phyloP scores from a whole-genome alignment of 305 asterid genomes.

The Stenogyne calaminthoides region DNA sequence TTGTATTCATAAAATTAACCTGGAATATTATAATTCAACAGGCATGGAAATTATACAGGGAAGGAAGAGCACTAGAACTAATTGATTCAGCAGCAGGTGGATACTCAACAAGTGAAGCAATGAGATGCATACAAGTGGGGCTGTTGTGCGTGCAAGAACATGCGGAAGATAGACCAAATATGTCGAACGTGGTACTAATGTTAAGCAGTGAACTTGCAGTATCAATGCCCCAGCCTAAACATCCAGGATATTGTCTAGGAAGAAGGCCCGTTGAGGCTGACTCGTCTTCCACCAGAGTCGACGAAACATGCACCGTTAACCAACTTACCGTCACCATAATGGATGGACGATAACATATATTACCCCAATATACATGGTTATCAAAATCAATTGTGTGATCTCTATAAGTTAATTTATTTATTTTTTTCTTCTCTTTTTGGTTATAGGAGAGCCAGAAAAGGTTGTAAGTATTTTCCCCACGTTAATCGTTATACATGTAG shows the following conservation, averaged over 20 bases:
- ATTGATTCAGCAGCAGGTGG: constrained; percentile 57
- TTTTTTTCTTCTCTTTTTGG: background rate
- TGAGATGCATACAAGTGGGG: constrained; percentile 86
- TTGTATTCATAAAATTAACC: no score
- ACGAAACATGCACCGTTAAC: constrained; percentile 69
- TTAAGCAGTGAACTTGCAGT: constrained; percentile 58
- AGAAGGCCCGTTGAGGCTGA: constrained; percentile 56
- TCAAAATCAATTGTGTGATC: background rate
- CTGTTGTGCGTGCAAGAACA: constrained; percentile 87
- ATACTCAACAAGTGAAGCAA: constrained; percentile 49
- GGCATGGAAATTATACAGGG: constrained; percentile 88
- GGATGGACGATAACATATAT: constrained; percentile 57
- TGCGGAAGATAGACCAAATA: constrained; percentile 84
- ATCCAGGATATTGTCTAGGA: constrained; percentile 82
- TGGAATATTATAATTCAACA: constrained; percentile 22
- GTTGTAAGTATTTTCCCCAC: constrained; percentile 22
- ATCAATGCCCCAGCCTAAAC: constrained; percentile 69
- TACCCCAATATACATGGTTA: no score
- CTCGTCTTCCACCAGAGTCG: constrained; percentile 55
- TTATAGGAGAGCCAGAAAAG: constrained; percentile 11
- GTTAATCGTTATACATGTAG: constrained; percentile 18
- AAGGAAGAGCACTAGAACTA: constrained; percentile 68
- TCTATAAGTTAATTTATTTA: background rate
- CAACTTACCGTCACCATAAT: constrained; percentile 72
- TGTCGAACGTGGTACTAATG: constrained; percentile 76